phyloP scores from a whole-genome alignment of 768 basidiomycete genomes.

The Clitopilus passeckerianus region DNA sequence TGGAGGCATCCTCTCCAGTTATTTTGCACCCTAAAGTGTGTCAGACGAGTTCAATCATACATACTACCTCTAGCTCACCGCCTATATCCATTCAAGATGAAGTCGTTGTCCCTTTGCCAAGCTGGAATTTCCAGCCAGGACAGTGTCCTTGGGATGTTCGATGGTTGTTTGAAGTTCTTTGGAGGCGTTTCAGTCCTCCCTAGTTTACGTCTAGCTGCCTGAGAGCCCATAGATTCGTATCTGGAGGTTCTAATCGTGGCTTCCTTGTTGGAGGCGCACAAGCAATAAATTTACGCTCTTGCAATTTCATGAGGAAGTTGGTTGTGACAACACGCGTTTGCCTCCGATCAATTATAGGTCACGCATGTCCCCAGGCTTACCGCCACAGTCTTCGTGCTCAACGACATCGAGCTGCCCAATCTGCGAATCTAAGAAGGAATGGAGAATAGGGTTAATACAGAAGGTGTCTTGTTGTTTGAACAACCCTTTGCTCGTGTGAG shows the following conservation, averaged over 20 bases:
- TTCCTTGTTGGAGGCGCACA: not conserved
- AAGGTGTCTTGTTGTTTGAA: constrained; percentile 77
- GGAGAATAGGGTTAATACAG: constrained; percentile 58
- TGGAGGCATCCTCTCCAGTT: constrained; percentile 57
- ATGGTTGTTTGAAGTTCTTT: not conserved
- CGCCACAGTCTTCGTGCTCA: not conserved
- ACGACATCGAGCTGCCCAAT: not conserved
- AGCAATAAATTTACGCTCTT: not conserved
- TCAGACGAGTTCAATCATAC: constrained; percentile 2
- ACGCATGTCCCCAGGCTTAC: not conserved
- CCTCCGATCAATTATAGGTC: not conserved
- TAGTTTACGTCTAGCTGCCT: not conserved
- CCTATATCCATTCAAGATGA: constrained; percentile 65
- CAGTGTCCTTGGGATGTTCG: constrained; percentile 18
- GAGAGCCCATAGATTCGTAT: not conserved
- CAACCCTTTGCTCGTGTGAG: constrained; percentile 76
- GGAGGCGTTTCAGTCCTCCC: not conserved
- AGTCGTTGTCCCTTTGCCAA: constrained; percentile 75
- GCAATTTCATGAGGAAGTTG: not conserved
- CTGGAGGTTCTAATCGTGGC: not conserved
- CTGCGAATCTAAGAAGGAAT: constrained; percentile 16
- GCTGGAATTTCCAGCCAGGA: constrained; percentile 56
- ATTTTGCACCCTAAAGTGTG: constrained; percentile 42
- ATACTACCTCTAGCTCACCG: constrained; percentile 34
- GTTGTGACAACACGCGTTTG: not conserved